These are phyloP conservation scores for Peronosclerospora sorghi DNA, from an alignment of 352 stramenopile species.

Conservation along the genomic window DNA sequence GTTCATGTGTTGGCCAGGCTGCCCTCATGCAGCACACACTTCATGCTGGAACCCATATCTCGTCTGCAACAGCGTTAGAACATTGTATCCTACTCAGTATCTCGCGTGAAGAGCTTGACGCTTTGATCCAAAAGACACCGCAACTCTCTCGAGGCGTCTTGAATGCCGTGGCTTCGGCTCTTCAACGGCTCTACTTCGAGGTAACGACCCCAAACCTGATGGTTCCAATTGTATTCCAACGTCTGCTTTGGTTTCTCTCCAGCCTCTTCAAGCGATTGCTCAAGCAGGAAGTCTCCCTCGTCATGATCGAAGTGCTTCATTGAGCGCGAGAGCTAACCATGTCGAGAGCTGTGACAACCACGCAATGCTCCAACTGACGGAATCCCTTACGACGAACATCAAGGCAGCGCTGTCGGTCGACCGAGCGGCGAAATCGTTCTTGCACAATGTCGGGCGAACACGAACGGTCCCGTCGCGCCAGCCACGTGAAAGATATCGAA, in stretches of 20 bases:
- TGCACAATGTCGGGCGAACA: constrained; percentile 55
- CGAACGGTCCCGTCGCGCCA: constrained; percentile 28
- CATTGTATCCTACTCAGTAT: constrained; percentile 72
- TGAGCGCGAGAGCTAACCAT: constrained; percentile 14
- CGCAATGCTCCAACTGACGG: constrained; percentile 37
- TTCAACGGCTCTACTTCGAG: constrained; percentile 73
- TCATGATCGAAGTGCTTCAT: constrained; percentile 30
- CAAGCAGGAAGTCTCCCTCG: constrained; percentile 53
- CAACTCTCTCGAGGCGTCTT: constrained; percentile 68
- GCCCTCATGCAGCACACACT: constrained; percentile 52
- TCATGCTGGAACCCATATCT: constrained; percentile 58
- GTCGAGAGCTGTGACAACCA: constrained; percentile 14
- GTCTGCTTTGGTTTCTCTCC: too few relatives aligned
- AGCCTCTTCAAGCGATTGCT: constrained; percentile 53
- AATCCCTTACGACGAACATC: constrained; percentile 50
- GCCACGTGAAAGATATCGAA: constrained; percentile 28
- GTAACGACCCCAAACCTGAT: too few relatives aligned
- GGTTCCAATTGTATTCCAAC: too few relatives aligned
- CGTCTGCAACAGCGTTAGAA: constrained; percentile 51
- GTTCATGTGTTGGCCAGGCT: constrained; percentile 67
- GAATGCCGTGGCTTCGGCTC: constrained; percentile 60
- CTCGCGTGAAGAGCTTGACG: constrained; percentile 49
- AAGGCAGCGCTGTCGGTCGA: constrained; percentile 61
- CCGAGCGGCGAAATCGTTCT: constrained; percentile 55
- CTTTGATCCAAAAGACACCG: constrained; percentile 60